Percentiles rank a stretch among this genome's conserved stretches.
Conservation (phyloP, 1,139 yeast species). For the Pneumocystis canis region DNA sequence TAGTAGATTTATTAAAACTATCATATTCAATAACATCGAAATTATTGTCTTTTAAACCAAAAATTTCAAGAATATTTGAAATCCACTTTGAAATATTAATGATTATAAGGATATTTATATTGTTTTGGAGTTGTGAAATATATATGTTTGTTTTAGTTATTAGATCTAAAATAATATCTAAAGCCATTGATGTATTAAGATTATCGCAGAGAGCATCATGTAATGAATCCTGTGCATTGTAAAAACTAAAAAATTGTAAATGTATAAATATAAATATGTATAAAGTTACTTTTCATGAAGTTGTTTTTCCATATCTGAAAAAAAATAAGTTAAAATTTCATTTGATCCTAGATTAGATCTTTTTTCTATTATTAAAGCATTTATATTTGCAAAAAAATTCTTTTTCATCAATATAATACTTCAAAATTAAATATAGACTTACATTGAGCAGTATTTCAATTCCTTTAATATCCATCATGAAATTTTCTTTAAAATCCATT, state of each 20-base stretch:
- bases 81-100: conserved; percentile 52
- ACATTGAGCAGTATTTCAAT: conserved; percentile 39
- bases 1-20: conserved; percentile 7
- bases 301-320: conserved; percentile 36
- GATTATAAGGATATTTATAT: conserved; percentile 47
- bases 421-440: conserved; percentile 3
- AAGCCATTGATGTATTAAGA: conserved; percentile 60
- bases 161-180: conserved; percentile 50
- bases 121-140: conserved; percentile 36
- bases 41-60: conserved; percentile 50
- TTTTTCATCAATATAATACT: conserved; percentile 21
- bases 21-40: conserved; percentile 77
- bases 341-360: conserved; percentile 31
- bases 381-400: conserved; percentile 69
- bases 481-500: conserved; percentile 74
- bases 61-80: conserved; percentile 48
- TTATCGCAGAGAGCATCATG: conserved; percentile 79
- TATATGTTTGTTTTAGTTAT: conserved; percentile 61
- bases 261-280: conserved; percentile 22
- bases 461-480: conserved; percentile 39
- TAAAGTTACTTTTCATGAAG: conserved; percentile 9
- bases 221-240: conserved; percentile 43
- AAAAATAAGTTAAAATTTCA: conserved; percentile 41
- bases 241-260: conserved; percentile 32
- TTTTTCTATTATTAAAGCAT: conserved; percentile 56